Evolutionary conservation across 78 protist species (phyloP).

Genomic region (Tieghemostelium lacteum): DNA sequence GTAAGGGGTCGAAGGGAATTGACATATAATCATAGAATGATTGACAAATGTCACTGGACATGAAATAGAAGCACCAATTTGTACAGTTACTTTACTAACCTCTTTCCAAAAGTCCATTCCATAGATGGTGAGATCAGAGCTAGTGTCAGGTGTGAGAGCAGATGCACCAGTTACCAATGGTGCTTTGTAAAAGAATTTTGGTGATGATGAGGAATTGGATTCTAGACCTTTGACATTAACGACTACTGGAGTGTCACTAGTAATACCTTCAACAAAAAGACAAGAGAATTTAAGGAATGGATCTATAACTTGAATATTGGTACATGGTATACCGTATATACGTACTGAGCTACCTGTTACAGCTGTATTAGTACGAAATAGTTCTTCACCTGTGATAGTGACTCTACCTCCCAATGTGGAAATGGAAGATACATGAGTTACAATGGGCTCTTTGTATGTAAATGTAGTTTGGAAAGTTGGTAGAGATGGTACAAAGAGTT

Average conservation of each 20-base stretch:
- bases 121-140: slow-evolving; percentile 2
- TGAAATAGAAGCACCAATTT: neutral
- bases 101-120: slow-evolving; percentile 41
- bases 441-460: slow-evolving; percentile 1
- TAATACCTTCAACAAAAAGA: neutral
- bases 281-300: neutral
- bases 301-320: neutral
- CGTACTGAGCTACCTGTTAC: neutral
- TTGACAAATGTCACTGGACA: slow-evolving; percentile 4
- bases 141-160: neutral
- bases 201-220: neutral
- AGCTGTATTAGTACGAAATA: neutral
- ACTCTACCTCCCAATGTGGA: slow-evolving; percentile 35
- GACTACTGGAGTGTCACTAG: neutral
- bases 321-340: neutral
- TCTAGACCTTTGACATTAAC: neutral
- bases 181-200: slow-evolving; percentile 10
- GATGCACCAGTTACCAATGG: slow-evolving; percentile 2
- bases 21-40: slow-evolving; percentile 3
- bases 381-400: slow-evolving; percentile 21
- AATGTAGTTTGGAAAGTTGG: neutral
- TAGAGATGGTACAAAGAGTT: neutral
- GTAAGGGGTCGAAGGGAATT: slow-evolving; percentile 7
- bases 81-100: neutral
- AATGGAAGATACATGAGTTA: neutral